A percentile compares a stretch with the other conserved stretches of the same genome.
Evolutionary conservation across 352 stramenopile genomes (phyloP).

Genomic region (Phytopythium sindhum): DNA sequence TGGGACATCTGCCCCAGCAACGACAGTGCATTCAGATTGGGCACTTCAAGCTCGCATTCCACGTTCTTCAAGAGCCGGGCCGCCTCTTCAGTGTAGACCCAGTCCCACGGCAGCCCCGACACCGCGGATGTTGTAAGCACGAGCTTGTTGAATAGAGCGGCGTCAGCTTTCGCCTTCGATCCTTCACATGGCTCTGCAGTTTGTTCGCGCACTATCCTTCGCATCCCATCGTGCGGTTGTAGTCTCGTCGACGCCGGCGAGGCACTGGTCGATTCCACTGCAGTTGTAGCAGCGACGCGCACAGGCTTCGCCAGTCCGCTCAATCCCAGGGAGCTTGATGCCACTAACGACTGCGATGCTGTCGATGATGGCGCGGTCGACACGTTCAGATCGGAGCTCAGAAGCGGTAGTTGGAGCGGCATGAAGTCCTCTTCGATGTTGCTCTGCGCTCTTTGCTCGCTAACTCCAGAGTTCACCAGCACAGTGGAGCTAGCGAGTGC

Average conservation of each 20-base stretch:
- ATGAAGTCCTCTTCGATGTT: constrained; percentile 37
- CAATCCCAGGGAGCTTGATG: neutral
- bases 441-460: constrained; percentile 2
- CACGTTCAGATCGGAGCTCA: constrained; percentile 24
- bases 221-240: neutral
- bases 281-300: neutral
- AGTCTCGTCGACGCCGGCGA: neutral
- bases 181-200: neutral
- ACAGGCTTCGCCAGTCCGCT: neutral
- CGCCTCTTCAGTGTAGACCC: constrained; percentile 51
- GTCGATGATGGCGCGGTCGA: neutral
- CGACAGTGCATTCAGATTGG: constrained; percentile 17
- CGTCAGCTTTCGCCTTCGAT: neutral
- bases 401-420: constrained; percentile 37
- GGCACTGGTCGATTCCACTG: neutral
- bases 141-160: constrained; percentile 28
- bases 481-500: neutral
- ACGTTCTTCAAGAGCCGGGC: constrained; percentile 24
- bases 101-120: constrained; percentile 47
- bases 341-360: neutral
- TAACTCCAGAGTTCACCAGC: neutral
- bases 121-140: constrained; percentile 45
- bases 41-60: constrained; percentile 25
- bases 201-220: neutral
- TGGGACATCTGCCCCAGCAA: constrained; percentile 20